Percentiles rank a stretch among this genome's conserved stretches.
These are phyloP conservation scores for Eremochloa ophiuroides DNA, from an alignment of 176 grass and related monocot species.

Conservation along the genomic window DNA sequence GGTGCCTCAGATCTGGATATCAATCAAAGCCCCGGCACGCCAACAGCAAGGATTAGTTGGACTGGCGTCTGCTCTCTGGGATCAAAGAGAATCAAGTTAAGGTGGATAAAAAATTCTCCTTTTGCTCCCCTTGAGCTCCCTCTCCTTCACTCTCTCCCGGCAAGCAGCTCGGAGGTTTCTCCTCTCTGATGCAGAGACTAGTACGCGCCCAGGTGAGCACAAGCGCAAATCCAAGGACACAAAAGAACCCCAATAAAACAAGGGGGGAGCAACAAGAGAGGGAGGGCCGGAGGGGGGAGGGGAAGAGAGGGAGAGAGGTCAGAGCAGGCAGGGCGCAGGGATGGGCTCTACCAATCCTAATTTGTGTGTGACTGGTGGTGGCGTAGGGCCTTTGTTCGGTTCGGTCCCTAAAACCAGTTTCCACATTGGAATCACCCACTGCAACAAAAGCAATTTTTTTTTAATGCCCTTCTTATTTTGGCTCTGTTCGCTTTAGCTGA, in stretches of 20 bases:
- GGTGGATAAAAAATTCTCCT: slow-evolving; percentile 16
- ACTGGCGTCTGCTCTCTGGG: slow-evolving; percentile 12
- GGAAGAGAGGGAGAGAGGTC: neutral
- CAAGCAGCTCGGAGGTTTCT: slow-evolving; percentile 29
- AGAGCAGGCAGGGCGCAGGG: slow-evolving; percentile 42
- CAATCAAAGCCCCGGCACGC: slow-evolving; percentile 26
- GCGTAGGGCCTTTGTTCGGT: slow-evolving; percentile 5
- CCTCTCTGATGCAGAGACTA: slow-evolving; percentile 15
- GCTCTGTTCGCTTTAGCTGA: no score
- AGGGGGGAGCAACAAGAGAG: neutral
- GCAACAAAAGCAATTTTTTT: slow-evolving; percentile 33
- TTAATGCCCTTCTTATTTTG: neutral
- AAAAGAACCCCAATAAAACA: slow-evolving; percentile 50
- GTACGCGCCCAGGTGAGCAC: slow-evolving; percentile 31
- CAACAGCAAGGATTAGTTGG: slow-evolving; percentile 39
- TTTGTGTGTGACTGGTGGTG: slow-evolving; percentile 30
- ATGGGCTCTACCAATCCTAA: slow-evolving; percentile 80
- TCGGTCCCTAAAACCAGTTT: slow-evolving; percentile 26
- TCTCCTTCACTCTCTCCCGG: slow-evolving; percentile 20
- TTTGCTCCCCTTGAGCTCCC: neutral
- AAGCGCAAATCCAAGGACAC: slow-evolving; percentile 44
- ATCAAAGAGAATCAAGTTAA: slow-evolving; percentile 41
- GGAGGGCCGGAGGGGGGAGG: neutral
- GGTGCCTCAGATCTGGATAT: slow-evolving; percentile 52
- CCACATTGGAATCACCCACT: slow-evolving; percentile 23